A percentile compares a stretch with the other conserved stretches of the same genome.
Evolutionary conservation across 2,329 filamentous ascomycete genomes (phyloP).

Genomic region (Alternaria sp.): DNA sequence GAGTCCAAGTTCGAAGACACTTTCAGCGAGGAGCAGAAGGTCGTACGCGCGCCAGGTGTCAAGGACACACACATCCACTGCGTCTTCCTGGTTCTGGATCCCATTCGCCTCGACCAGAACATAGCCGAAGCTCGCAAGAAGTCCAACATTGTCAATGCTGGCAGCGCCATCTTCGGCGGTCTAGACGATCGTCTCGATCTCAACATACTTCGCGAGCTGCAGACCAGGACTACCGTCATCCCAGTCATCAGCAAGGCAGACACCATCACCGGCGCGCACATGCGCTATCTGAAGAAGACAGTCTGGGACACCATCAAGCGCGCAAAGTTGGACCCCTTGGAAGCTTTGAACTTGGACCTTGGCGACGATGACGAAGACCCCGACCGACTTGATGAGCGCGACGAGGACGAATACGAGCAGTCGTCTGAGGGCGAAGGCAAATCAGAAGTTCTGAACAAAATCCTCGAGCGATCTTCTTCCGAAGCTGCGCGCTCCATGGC

Average conservation of each 20-base stretch:
- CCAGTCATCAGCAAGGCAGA: slow-evolving; percentile 97
- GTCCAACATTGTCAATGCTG: slow-evolving; percentile 54
- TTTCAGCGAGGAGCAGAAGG: slow-evolving; percentile 96
- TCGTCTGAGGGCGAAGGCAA: slow-evolving; percentile 44
- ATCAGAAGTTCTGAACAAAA: slow-evolving; percentile 46
- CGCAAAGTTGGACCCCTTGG: slow-evolving; percentile 85
- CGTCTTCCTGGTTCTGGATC: slow-evolving; percentile 90
- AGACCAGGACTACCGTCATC: slow-evolving; percentile 93
- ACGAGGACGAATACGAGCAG: slow-evolving; percentile 55
- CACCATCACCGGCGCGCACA: slow-evolving; percentile 93
- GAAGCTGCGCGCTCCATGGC: slow-evolving; percentile 43
- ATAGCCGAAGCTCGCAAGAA: slow-evolving; percentile 69
- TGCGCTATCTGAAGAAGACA: slow-evolving; percentile 87
- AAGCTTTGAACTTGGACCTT: slow-evolving; percentile 82
- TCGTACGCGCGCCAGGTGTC: slow-evolving; percentile 87
- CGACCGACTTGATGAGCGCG: slow-evolving; percentile 57
- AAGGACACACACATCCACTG: slow-evolving; percentile 98
- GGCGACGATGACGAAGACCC: slow-evolving; percentile 67
- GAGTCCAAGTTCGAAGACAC: slow-evolving; percentile 99
- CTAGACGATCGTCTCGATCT: slow-evolving; percentile 90
- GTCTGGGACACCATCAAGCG: slow-evolving; percentile 89
- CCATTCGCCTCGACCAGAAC: slow-evolving; percentile 81
- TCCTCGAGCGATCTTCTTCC: slow-evolving; percentile 47
- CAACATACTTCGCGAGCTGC: slow-evolving; percentile 83
- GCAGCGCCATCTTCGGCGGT: slow-evolving; percentile 64